phyloP scores from a whole-genome alignment of 192 early-diverging fungal genomes.

The Gonapodya sp. region DNA sequence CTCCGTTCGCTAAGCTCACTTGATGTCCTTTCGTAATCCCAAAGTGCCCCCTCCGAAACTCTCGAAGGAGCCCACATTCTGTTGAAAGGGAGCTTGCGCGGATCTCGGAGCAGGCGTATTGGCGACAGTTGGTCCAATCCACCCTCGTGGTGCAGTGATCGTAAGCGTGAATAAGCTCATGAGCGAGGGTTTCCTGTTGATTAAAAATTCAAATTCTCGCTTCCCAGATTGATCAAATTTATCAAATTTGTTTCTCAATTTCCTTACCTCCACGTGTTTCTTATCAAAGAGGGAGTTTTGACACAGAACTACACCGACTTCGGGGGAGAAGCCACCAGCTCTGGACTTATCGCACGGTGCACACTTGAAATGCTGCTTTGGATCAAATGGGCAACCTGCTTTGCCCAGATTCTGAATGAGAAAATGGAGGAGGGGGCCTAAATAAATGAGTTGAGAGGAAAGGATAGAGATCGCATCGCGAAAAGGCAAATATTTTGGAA shows the following conservation, averaged over 20 bases:
- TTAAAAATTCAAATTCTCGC: background rate
- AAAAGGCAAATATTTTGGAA: background rate
- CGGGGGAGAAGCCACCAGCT: conserved; percentile 6
- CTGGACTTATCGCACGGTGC: background rate
- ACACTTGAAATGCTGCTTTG: background rate
- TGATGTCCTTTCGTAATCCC: conserved; percentile 4
- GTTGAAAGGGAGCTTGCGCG: conserved; percentile 20
- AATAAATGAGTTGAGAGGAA: no score
- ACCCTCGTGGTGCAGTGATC: conserved; percentile 38
- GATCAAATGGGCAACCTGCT: conserved; percentile 5
- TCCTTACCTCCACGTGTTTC: background rate
- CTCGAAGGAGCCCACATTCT: background rate
- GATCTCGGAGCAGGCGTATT: conserved; percentile 44
- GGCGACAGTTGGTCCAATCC: conserved; percentile 33
- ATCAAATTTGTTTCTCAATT: no score
- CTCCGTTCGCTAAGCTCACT: no score
- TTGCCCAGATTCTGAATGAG: background rate
- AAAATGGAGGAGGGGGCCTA: conserved; percentile 5
- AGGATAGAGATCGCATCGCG: no score
- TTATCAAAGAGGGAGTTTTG: conserved; percentile 9
- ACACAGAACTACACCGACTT: conserved; percentile 10
- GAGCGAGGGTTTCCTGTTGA: background rate
- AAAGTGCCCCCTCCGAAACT: conserved; percentile 6
- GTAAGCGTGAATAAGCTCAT: conserved; percentile 40
- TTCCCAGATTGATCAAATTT: no score